Evolutionary conservation across 495 filamentous ascomycete species (phyloP), one percentile per base, ranked within the genome.

Genomic region (Thermochaetoides thermophila): DNA sequence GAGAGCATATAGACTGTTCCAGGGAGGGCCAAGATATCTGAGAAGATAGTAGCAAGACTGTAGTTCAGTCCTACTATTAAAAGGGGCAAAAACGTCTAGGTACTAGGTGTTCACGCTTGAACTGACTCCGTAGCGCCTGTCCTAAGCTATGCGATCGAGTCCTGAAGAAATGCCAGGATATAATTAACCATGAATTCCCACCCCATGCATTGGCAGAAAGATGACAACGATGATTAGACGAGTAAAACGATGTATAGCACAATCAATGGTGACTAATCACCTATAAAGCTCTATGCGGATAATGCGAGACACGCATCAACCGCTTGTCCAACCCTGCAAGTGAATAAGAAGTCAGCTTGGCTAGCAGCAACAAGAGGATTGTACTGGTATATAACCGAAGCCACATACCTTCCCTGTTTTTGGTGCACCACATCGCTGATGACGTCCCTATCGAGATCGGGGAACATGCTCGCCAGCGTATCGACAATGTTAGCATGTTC

Each of bases 401-500:
- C 40, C 20, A 67, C 82, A 62, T 52, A 86, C 84, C 84, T 73
- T 44, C 86, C 86, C 53, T 93, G 75, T 56, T 95, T 91, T 59
- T 81, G 70, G 53, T 83, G 72, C 14, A 93, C 84, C 34, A 95
- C 86, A 60, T 95, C 86, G 42, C 84, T 83, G 49, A 95, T 93
- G 20, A 95, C 68, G 17, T 95, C 86, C 48, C 72, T 69, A 51
- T 95, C 86, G 17, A 95, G 60, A 50, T 84, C 78, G 6, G 86
- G 86, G 48, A 95, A 95, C 85, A 95, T 93, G 31, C 81, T 77
- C 13, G 79, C 75, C 26, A 95, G 59, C 11, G 83, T 92, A 59
- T 95, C 87, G 1, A 96, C 89, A 4, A 99, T 76, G 48, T 82
- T 82, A 26, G 72, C 65, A 51, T 96, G 85, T 61, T 99, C 89